These are phyloP conservation scores for Russula olivacea DNA, from an alignment of 768 basidiomycete species.

Conservation along the genomic window DNA sequence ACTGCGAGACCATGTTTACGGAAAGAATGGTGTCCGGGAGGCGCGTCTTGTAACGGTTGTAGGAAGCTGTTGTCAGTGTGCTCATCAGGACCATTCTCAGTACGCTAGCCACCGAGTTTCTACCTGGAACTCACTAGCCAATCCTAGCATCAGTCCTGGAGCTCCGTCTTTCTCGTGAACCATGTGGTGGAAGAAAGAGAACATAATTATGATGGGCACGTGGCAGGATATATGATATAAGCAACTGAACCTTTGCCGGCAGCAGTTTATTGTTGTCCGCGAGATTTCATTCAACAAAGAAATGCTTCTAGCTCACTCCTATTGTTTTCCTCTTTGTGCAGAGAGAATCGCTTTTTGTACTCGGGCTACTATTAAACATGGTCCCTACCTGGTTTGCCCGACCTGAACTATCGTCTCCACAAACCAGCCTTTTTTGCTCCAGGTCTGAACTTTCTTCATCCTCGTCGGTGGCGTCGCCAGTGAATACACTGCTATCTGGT, in stretches of 20 bases:
- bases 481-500: not conserved
- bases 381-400: not conserved
- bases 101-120: too few relatives aligned
- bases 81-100: too few relatives aligned
- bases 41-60: too few relatives aligned
- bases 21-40: too few relatives aligned
- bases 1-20: too few relatives aligned
- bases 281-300: not conserved
- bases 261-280: not conserved
- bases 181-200: too few relatives aligned
- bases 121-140: too few relatives aligned
- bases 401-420: not conserved
- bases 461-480: not conserved
- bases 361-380: not conserved
- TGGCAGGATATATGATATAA: not conserved
- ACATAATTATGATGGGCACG: not conserved
- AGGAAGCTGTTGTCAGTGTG: too few relatives aligned
- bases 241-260: not conserved
- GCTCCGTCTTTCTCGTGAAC: too few relatives aligned
- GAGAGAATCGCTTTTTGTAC: not conserved
- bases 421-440: not conserved
- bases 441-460: not conserved
- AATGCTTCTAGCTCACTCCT: not conserved
- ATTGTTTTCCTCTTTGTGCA: not conserved
- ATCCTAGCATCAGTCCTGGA: too few relatives aligned